Conservation (phyloP, 2,329 filamentous ascomycete genomes). For the Cephalotrichum gorgonifer region DNA sequence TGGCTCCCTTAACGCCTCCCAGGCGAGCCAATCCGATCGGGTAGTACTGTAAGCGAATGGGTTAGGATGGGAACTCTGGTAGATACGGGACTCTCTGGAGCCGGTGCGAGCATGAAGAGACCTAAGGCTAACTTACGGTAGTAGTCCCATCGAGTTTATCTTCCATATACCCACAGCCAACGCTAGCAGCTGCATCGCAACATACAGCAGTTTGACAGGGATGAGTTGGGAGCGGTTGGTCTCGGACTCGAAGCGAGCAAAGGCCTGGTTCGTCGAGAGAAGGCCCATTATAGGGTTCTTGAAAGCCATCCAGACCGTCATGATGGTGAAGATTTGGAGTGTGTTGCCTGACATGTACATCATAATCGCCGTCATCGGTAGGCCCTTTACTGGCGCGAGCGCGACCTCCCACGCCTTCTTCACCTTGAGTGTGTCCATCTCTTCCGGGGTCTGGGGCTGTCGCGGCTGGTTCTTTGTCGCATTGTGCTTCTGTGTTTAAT, state of each 20-base stretch:
- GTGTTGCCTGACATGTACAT: conserved; percentile 99
- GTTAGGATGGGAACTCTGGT: neutral
- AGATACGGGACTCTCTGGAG: no score
- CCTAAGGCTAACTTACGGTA: conserved; percentile 56
- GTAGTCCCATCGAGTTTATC: conserved; percentile 87
- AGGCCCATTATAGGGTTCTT: conserved; percentile 88
- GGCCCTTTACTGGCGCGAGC: conserved; percentile 80
- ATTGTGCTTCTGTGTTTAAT: conserved; percentile 34
- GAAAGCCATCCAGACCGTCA: conserved; percentile 99
- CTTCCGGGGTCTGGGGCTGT: conserved; percentile 62
- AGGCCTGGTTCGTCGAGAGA: conserved; percentile 73
- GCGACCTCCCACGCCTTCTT: conserved; percentile 99
- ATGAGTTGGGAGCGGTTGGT: conserved; percentile 64
- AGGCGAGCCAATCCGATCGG: conserved; percentile 93
- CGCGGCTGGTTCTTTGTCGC: conserved; percentile 41
- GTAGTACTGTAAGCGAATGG: conserved; percentile 57
- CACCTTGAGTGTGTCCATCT: conserved; percentile 91
- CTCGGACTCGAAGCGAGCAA: conserved; percentile 81
- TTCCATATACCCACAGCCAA: conserved; percentile 89
- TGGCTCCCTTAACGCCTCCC: conserved; percentile 69
- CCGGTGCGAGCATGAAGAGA: neutral
- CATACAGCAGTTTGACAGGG: conserved; percentile 77
- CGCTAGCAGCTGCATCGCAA: conserved; percentile 76
- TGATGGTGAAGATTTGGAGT: conserved; percentile 97
- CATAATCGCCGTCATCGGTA: conserved; percentile 98